Base-by-base conservation (phyloP, 202 grass and related monocot species). In the Brachypodium distachyon region DNA sequence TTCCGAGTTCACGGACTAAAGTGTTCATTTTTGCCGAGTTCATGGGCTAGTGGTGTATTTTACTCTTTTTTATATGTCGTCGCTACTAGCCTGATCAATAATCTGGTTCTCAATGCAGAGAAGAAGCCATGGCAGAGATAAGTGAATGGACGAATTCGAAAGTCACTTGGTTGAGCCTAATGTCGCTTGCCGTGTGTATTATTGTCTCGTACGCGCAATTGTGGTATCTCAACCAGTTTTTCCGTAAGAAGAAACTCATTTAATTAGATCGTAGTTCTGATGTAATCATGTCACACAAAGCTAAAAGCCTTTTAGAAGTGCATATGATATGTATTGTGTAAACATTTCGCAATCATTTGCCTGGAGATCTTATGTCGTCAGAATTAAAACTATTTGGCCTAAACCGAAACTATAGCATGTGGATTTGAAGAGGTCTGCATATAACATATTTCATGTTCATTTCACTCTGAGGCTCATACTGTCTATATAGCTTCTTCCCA, bases 211-310 rank as follows among this genome's bases (percentile, higher is more conserved):
- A 77, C 47, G 55, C 71, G 46, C 83, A 90, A 36, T 27, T 67
- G 37, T 77, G 54, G 63, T 70, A 81, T 67, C 46, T 90, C 32
- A 68, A 86, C 54, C 42, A 22, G 9, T 90, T 67, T 40, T 86
- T 86, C 25, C 79, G 18, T 51, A 86, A 83, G 80, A 90, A 86
- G 32, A 90, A 86, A 67, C 63, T 86, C 59, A 90, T 86, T n/a
- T n/a, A n/a, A n/a, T 19, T 91, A 94, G 31, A 91, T 49, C 29
- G 58, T 1, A 27, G 4, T 70, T 60, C 3, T 34, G 22, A 12
- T 9, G 7, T 56, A 49, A 13, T 40, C 3, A n/a, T n/a, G n/a
- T n/a, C n/a, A n/a, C n/a, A n/a, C n/a, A n/a, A n/a, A n/a, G n/a
- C n/a, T n/a, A n/a, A n/a, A n/a, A n/a, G n/a, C n/a, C n/a, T n/a